Conservation (phyloP, 2,329 filamentous ascomycete species). For the Stemphylium beticola region DNA sequence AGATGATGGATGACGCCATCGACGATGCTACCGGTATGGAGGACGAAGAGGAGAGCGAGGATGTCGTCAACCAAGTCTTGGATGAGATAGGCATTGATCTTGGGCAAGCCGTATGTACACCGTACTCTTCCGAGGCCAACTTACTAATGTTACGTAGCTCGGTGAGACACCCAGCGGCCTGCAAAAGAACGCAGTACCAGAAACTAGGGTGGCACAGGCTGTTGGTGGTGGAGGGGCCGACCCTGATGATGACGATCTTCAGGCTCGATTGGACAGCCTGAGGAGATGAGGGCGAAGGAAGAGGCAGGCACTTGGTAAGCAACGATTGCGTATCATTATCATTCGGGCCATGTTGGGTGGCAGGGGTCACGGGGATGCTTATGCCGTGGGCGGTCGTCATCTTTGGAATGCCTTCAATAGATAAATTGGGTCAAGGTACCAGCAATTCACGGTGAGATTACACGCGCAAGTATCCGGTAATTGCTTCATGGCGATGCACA, state of each 20-base stretch:
- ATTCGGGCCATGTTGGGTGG: not conserved
- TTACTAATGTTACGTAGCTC: conserved; percentile 63
- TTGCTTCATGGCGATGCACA: not conserved
- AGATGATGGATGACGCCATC: conserved; percentile 99
- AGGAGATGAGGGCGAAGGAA: conserved; percentile 55
- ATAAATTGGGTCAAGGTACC: not conserved
- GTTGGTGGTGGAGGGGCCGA: conserved; percentile 68
- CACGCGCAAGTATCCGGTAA: not conserved
- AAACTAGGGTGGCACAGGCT: conserved; percentile 84
- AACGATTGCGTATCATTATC: not conserved
- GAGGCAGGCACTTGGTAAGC: conserved; percentile 1
- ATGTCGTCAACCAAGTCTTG: conserved; percentile 93
- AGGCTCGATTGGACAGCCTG: conserved; percentile 89
- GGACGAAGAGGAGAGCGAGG: conserved; percentile 93
- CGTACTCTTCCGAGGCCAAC: not conserved
- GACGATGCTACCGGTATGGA: conserved; percentile 93
- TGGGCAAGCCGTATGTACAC: conserved; percentile 75
- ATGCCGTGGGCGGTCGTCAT: not conserved
- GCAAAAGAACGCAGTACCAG: conserved; percentile 73
- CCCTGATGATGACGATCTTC: conserved; percentile 93
- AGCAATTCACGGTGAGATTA: not conserved
- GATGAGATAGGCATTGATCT: conserved; percentile 97
- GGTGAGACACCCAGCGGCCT: conserved; percentile 89
- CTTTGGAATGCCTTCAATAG: not conserved
- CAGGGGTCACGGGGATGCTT: not conserved